Percentiles rank a stretch among this genome's conserved stretches.
phyloP scores from a whole-genome alignment of 2,329 filamentous ascomycete species.

The Mycosphaerella arachidis region DNA sequence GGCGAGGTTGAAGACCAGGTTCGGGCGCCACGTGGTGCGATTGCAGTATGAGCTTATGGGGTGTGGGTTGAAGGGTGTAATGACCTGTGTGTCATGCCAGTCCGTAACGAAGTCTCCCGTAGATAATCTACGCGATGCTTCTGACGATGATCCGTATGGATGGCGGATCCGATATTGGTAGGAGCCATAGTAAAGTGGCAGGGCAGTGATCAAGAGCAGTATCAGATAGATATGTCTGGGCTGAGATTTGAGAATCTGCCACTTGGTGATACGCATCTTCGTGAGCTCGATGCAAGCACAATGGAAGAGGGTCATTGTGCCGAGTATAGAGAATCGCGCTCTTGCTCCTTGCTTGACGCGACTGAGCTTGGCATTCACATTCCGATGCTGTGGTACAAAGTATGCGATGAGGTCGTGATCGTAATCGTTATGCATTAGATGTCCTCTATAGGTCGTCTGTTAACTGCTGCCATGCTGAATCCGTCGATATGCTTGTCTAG shows the following conservation, averaged over 20 bases:
- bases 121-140: not conserved
- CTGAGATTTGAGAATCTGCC: constrained; percentile 6
- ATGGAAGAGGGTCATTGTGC: not conserved
- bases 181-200: constrained; percentile 22
- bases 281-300: not conserved
- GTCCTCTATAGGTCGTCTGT: not conserved
- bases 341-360: not conserved
- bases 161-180: constrained; percentile 18
- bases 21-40: constrained; percentile 31
- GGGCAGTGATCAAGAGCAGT: constrained; percentile 9
- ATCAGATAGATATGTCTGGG: constrained; percentile 7
- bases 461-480: not conserved
- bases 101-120: constrained; percentile 20
- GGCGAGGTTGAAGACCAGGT: constrained; percentile 44
- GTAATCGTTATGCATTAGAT: not conserved
- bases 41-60: constrained; percentile 31
- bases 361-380: not conserved
- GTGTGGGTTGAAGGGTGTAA: constrained; percentile 22
- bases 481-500: not conserved
- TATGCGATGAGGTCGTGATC: not conserved
- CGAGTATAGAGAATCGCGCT: not conserved
- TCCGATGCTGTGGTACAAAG: not conserved
- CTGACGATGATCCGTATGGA: constrained; percentile 3
- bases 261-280: constrained; percentile 1
- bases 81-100: constrained; percentile 24